These are phyloP conservation scores for Podaxis rugospora DNA, from an alignment of 768 basidiomycete genomes.

Conservation along the genomic window DNA sequence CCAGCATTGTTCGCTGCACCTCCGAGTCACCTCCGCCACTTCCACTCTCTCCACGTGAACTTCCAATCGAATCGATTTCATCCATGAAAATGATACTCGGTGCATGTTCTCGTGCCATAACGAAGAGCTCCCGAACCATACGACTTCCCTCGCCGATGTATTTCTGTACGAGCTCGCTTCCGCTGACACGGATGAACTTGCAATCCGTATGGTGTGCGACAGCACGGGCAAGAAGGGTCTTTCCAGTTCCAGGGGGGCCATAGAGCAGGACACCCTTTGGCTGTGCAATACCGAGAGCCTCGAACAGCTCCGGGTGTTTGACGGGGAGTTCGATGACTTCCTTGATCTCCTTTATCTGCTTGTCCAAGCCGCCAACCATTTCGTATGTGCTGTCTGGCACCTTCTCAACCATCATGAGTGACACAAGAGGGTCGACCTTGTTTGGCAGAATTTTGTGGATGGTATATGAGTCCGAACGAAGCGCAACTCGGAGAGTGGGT, in stretches of 20 bases:
- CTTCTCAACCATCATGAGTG: constrained; percentile 99
- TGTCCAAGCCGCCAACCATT: constrained; percentile 98
- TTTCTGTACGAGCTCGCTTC: constrained; percentile 94
- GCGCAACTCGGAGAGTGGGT: constrained; percentile 86
- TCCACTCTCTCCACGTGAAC: constrained; percentile 87
- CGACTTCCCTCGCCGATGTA: constrained; percentile 96
- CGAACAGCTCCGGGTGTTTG: constrained; percentile 96
- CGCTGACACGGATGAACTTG: constrained; percentile 94
- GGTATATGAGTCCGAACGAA: constrained; percentile 94
- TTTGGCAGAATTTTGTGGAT: constrained; percentile 96
- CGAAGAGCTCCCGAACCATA: constrained; percentile 97
- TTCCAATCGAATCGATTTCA: constrained; percentile 97
- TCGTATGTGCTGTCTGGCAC: constrained; percentile 99
- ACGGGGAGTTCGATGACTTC: constrained; percentile 97
- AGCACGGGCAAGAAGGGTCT: constrained; percentile 91
- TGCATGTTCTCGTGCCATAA: constrained; percentile 97
- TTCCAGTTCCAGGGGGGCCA: constrained; percentile 95
- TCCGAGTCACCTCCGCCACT: constrained; percentile 86
- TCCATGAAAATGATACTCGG: constrained; percentile 99
- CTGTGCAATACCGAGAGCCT: constrained; percentile 93
- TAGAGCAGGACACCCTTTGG: constrained; percentile 96
- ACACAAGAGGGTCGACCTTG: constrained; percentile 97
- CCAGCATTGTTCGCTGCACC: constrained; percentile 89
- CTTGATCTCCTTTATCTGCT: constrained; percentile 97
- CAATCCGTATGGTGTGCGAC: constrained; percentile 98